A percentile compares a stretch with the other conserved stretches of the same genome.
These are phyloP conservation scores for Fusarium albosuccineum DNA, from an alignment of 2,329 filamentous ascomycete species.

Conservation along the genomic window DNA sequence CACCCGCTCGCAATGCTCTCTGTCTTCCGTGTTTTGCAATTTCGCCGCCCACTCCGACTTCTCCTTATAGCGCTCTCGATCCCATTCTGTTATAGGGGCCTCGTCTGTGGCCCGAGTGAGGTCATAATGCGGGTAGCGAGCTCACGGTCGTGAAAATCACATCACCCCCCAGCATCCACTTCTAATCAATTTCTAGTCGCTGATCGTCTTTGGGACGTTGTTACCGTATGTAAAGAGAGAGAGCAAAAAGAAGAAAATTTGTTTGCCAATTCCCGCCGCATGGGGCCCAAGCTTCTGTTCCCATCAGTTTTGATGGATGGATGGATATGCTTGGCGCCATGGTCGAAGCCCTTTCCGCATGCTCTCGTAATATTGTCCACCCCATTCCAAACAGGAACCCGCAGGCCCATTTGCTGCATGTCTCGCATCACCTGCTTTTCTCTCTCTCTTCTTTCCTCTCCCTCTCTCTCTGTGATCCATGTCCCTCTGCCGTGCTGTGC, in stretches of 20 bases:
- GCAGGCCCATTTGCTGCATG: slow-evolving; percentile 31
- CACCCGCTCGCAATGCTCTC: not conserved
- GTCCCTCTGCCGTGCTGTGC: slow-evolving; percentile 41
- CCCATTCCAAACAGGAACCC: slow-evolving; percentile 19
- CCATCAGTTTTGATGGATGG: too few relatives aligned
- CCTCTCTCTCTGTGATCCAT: slow-evolving; percentile 35
- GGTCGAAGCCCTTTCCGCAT: too few relatives aligned
- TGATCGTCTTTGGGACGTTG: too few relatives aligned
- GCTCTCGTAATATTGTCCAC: not conserved
- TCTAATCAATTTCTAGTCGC: not conserved
- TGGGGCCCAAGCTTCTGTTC: not conserved
- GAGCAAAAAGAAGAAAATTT: too few relatives aligned
- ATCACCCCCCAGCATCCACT: slow-evolving; percentile 21
- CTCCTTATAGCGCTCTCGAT: slow-evolving; percentile 5
- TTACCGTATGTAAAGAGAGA: too few relatives aligned
- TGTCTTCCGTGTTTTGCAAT: slow-evolving; percentile 1
- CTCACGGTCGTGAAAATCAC: slow-evolving; percentile 25
- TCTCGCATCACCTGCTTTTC: slow-evolving; percentile 39
- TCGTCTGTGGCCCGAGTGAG: slow-evolving; percentile 29
- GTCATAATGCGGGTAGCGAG: slow-evolving; percentile 37
- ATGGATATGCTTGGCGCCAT: too few relatives aligned
- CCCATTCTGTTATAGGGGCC: slow-evolving; percentile 3
- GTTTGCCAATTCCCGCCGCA: too few relatives aligned
- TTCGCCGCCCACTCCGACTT: slow-evolving; percentile 3
- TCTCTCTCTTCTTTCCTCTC: slow-evolving; percentile 17